Evolutionary conservation across 768 basidiomycete genomes (phyloP), one percentile per base, ranked within the genome.

Genomic region (Leccinum subtestaceum): DNA sequence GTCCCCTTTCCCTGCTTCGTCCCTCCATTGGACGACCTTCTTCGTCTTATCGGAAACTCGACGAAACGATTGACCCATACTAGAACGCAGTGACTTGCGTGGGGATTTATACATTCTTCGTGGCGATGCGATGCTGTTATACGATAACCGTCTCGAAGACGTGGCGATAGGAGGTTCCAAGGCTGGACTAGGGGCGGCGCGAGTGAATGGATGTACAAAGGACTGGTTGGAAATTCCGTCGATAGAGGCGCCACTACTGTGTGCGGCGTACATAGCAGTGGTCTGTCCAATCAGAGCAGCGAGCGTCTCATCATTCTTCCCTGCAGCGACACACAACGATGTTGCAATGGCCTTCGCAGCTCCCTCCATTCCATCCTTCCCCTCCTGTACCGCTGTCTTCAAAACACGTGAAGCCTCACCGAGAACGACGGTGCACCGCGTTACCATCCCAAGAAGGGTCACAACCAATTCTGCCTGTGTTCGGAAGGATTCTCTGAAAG

Each of bases 1-100:
- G 53, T 85, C 81, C 27, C 91, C 92, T 68, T 87, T 86, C n/a
- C 91, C 91, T 6, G 80, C 91, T 72, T 94, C 88, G 64, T 94
- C 91, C 57, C 80, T 83, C 93, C 93, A 95, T 68, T 94, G 90
- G 4, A 95, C 89, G 55, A 83, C 87, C 70, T 93, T 93, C 64
- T 80, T 81, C 67, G 85, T 83, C 68, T 84, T 86, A 60, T 88
- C 86, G 1, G 87, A 84, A 17, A 80, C 78, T 54, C 84, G 80
- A 43, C 86, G 78, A 66, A 88, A 87, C 2, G 88, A 82, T 48
- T 82, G 81, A 13, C 81, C 74, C 31, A 76, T 72, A 63, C 85
- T 89, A 21, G 87, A 81, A n/a, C 89, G 85, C 48, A 88, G 67
- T 13, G 88, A 89, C 70, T 85, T 88, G 57, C 89, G 81, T 2